Percentiles rank a stretch among this genome's conserved stretches.
Conservation (phyloP, 2,329 filamentous ascomycete genomes). For the Fusarium nelsonii region DNA sequence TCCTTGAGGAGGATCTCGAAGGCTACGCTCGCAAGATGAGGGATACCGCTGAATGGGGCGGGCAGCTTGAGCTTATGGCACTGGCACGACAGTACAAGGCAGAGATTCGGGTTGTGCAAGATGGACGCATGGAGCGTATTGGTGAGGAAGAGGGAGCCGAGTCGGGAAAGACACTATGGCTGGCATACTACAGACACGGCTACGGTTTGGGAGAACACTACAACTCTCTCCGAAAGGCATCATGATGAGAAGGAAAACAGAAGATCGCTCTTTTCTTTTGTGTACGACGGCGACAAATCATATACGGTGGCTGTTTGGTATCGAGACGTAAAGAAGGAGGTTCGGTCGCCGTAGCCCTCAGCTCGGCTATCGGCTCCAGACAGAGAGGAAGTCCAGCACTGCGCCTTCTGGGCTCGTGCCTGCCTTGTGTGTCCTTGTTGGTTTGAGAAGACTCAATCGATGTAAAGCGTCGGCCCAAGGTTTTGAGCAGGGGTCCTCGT, state of each 20-base stretch:
- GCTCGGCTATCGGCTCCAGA: conserved; percentile 59
- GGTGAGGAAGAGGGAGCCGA: conserved; percentile 59
- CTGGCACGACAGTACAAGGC: conserved; percentile 84
- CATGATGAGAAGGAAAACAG: conserved; percentile 37
- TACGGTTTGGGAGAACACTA: conserved; percentile 98
- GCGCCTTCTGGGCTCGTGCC: conserved; percentile 61
- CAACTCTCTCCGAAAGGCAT: conserved; percentile 78
- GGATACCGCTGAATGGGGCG: conserved; percentile 95
- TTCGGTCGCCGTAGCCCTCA: conserved; percentile 8
- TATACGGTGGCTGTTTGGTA: conserved; percentile 45
- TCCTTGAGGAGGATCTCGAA: conserved; percentile 83
- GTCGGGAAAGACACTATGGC: conserved; percentile 75
- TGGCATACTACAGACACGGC: conserved; percentile 94
- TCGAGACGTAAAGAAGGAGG: conserved; percentile 39
- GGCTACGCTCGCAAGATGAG: conserved; percentile 81
- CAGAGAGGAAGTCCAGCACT: conserved; percentile 65
- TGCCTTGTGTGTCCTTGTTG: conserved; percentile 61
- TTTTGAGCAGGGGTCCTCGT: conserved; percentile 56
- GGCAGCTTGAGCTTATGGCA: conserved; percentile 89
- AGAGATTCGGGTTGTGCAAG: conserved; percentile 86
- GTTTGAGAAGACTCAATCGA: conserved; percentile 64
- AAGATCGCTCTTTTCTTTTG: conserved; percentile 42
- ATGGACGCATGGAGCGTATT: conserved; percentile 84
- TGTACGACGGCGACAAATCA: conserved; percentile 38
- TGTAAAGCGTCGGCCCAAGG: conserved; percentile 56